Evolutionary conservation across 176 grass and related monocot species (phyloP).

Genomic region (Phoenix roebelenii): DNA sequence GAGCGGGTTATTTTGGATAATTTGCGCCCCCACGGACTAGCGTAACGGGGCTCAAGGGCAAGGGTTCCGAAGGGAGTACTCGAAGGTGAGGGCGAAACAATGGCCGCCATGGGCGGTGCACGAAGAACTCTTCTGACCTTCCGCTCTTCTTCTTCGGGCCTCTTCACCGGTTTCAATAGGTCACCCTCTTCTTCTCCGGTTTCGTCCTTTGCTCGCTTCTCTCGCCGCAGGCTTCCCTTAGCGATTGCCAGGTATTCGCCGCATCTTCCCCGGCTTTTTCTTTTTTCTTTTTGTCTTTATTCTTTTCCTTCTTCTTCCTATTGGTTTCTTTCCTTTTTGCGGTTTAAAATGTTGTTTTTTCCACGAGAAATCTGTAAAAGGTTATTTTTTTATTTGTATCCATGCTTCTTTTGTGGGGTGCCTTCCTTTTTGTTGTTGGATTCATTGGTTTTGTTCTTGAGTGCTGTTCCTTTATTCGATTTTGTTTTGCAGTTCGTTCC

Average conservation of each 20-base stretch:
- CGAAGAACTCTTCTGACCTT: slow-evolving; percentile 29
- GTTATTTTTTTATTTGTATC: too few relatives aligned
- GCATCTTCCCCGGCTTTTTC: neutral
- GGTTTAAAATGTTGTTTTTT: neutral
- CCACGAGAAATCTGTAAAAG: too few relatives aligned
- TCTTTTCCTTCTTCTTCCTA: neutral
- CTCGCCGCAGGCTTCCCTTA: neutral
- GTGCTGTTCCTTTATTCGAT: too few relatives aligned
- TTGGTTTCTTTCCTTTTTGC: neutral
- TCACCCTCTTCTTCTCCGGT: neutral
- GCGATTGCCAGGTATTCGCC: slow-evolving; percentile 3
- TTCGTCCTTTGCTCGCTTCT: slow-evolving; percentile 25
- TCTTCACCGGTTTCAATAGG: too few relatives aligned
- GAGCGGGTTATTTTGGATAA: too few relatives aligned
- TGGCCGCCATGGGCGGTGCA: slow-evolving; percentile 34
- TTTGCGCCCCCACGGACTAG: too few relatives aligned
- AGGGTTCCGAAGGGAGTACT: slow-evolving; percentile 4
- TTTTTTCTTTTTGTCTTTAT: neutral
- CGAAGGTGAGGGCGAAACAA: slow-evolving; percentile 10
- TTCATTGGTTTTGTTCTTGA: too few relatives aligned
- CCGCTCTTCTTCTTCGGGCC: slow-evolving; percentile 10
- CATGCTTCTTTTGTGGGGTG: too few relatives aligned
- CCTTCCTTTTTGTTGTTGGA: too few relatives aligned
- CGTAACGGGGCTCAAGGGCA: neutral
- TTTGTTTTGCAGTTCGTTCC: too few relatives aligned